Evolutionary conservation across 2,329 filamentous ascomycete species (phyloP).

Genomic region (Plenodomus tracheiphilus): DNA sequence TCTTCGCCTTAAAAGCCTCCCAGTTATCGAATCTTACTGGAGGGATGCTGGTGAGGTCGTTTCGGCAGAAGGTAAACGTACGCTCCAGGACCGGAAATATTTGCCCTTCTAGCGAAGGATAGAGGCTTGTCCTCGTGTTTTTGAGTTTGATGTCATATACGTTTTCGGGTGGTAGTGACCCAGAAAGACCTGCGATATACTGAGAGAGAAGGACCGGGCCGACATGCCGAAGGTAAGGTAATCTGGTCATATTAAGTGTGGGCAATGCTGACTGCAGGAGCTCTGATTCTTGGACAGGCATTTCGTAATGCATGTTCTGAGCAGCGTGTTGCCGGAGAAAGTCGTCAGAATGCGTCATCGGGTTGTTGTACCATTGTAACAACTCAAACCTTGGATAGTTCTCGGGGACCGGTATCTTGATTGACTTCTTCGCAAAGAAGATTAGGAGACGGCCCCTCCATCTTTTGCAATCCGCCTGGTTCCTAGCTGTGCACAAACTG

Average conservation of each 20-base stretch:
- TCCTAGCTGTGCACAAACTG: conserved; percentile 26
- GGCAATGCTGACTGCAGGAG: conserved; percentile 40
- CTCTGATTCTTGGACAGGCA: conserved; percentile 37
- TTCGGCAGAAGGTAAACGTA: conserved; percentile 45
- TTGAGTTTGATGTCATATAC: conserved; percentile 36
- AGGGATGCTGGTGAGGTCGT: conserved; percentile 32
- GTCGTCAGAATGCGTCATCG: conserved; percentile 39
- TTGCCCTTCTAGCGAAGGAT: conserved; percentile 20
- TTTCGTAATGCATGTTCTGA: conserved; percentile 34
- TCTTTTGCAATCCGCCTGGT: conserved; percentile 18
- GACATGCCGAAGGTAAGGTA: conserved; percentile 45
- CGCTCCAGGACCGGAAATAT: conserved; percentile 16
- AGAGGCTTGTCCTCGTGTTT: conserved; percentile 28
- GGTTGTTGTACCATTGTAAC: conserved; percentile 44
- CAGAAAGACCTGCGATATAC: conserved; percentile 14
- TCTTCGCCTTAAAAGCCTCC: conserved; percentile 12
- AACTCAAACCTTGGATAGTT: conserved; percentile 27
- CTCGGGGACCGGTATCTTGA: conserved; percentile 13
- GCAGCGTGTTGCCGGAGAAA: conserved; percentile 31
- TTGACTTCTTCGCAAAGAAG: background rate
- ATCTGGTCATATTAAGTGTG: conserved; percentile 46
- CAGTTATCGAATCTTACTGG: conserved; percentile 31
- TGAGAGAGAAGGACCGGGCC: conserved; percentile 42
- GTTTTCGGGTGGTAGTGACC: conserved; percentile 14
- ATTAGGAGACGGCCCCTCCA: conserved; percentile 31